phyloP scores from a whole-genome alignment of 2,329 filamentous ascomycete species.

The Penicillium sp. region DNA sequence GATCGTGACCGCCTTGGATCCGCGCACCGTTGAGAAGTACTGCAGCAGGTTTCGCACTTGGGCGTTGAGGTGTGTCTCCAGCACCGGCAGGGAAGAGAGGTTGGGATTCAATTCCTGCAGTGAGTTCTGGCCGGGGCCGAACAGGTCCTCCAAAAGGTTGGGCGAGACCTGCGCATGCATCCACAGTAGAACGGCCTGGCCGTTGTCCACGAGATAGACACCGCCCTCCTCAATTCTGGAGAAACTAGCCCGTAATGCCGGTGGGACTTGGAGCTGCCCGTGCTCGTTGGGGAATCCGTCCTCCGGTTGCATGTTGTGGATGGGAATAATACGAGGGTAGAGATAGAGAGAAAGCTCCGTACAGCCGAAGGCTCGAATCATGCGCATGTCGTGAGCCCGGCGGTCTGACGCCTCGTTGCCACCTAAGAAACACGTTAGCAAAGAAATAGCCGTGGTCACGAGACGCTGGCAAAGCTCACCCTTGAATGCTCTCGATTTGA shows the following conservation, averaged over 20 bases:
- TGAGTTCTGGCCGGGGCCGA: constrained; percentile 70
- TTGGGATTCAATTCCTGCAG: constrained; percentile 80
- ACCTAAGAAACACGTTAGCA: constrained; percentile 43
- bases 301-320: constrained; percentile 83
- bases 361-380: constrained; percentile 84
- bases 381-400: constrained; percentile 83
- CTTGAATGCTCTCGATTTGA: constrained; percentile 93
- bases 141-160: constrained; percentile 85
- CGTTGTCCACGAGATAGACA: constrained; percentile 92
- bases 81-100: constrained; percentile 72
- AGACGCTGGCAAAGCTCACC: constrained; percentile 36
- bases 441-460: neutral
- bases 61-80: constrained; percentile 89
- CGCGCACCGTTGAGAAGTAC: constrained; percentile 75
- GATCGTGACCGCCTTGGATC: constrained; percentile 82
- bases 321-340: constrained; percentile 86
- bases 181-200: constrained; percentile 89
- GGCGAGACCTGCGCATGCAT: constrained; percentile 89
- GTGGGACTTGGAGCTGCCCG: constrained; percentile 81
- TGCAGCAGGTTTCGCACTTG: constrained; percentile 92
- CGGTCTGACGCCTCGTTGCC: constrained; percentile 88
- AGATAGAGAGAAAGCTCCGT: constrained; percentile 86
- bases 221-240: constrained; percentile 86
- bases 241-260: constrained; percentile 77
- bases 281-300: constrained; percentile 94